Evolutionary conservation across 2,329 filamentous ascomycete genomes (phyloP), one percentile per base, ranked within the genome.

Genomic region (Calonectria pauciramosa): DNA sequence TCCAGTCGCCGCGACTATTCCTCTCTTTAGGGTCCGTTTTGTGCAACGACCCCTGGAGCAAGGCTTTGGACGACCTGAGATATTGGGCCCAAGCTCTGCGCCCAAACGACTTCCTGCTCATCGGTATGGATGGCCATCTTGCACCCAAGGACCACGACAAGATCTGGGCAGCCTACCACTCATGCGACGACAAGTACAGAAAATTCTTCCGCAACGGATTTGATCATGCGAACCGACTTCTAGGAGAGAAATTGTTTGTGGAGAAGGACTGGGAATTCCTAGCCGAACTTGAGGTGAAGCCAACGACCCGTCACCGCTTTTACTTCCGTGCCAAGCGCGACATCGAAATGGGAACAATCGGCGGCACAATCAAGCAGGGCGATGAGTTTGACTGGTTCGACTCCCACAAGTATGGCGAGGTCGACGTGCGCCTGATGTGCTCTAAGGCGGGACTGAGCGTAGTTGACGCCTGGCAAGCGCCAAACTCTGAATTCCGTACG

Each of bases 321-420:
- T 86, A 82, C 75, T 83, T 87, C 70, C 79, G 80, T 20, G 85
- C 86, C 32, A 85, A 83, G 34, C 80, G 77, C 20, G 82, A 85
- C 28, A 78, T 87, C 38, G 70, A 72, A 7, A 76, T 85, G 20
- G 68, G 73, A 11, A 79, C 73, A 20, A 74, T 82, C 34, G 77
- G 73, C 3, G 78, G 79, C 20, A 73, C 74, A 14, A 83, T 87
- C 49, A 68, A 75, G 51, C 67, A 79, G 26, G 85, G 83, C 18
- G 80, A 85, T 54, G 84, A 86, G 71, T 79, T 86, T 20, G 86
- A 87, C 74, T 87, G 86, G 86, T 87, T 87, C 73, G 86, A 87
- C 76, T 85, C 86, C 38, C 86, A 87, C 78, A 87, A 86, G 77
- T 86, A 86, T 63, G 79, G 81, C 60, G 83, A 85, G 75, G 73